phyloP scores from a whole-genome alignment of 164 flowering plant genomes.

The Tinospora cordifolia region DNA sequence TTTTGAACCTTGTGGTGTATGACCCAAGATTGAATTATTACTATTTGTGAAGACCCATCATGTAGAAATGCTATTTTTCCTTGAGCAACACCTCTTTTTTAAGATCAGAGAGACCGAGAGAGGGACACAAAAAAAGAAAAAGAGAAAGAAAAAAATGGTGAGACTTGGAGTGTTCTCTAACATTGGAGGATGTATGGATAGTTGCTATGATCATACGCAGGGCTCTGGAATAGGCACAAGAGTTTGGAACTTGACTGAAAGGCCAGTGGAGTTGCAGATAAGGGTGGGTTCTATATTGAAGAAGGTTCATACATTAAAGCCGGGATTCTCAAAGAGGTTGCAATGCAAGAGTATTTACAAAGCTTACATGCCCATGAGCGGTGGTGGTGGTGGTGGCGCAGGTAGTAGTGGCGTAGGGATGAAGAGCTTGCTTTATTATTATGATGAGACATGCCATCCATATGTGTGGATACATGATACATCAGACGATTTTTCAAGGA shows the following conservation, averaged over 20 bases:
- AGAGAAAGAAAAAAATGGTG: constrained; percentile 23
- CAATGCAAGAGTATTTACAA: constrained; percentile 63
- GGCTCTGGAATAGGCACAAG: constrained; percentile 46
- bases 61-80: not conserved
- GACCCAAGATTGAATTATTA: not conserved
- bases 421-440: constrained; percentile 51
- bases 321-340: constrained; percentile 63
- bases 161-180: constrained; percentile 19
- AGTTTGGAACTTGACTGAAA: constrained; percentile 60
- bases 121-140: too few relatives aligned
- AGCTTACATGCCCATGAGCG: constrained; percentile 47
- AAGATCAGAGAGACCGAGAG: too few relatives aligned
- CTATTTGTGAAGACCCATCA: not conserved
- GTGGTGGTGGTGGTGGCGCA: constrained; percentile 11
- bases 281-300: constrained; percentile 76
- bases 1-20: not conserved
- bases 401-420: constrained; percentile 19
- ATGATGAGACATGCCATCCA: constrained; percentile 68
- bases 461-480: constrained; percentile 75
- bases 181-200: constrained; percentile 37
- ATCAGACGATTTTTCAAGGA: constrained; percentile 45
- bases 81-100: not conserved
- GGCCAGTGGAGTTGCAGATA: constrained; percentile 64
- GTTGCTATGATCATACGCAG: constrained; percentile 40
- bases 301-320: constrained; percentile 60